phyloP scores from a whole-genome alignment of 495 filamentous ascomycete species.

The Xylaria longipes region DNA sequence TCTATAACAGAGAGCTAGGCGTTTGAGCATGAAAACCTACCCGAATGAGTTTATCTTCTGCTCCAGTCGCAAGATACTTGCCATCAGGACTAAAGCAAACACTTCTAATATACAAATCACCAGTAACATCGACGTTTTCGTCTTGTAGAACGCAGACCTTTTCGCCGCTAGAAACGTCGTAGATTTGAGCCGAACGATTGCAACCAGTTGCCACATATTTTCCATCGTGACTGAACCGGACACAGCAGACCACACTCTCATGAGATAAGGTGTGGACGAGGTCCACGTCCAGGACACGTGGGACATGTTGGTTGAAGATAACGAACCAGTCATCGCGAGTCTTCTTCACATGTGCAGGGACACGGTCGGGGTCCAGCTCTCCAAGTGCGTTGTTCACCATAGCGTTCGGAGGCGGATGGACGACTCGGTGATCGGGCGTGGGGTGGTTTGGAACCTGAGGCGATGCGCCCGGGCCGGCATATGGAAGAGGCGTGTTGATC shows the following conservation, averaged over 20 bases:
- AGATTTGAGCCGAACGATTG: conserved; percentile 89
- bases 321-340: conserved; percentile 86
- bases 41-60: conserved; percentile 89
- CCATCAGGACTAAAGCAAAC: conserved; percentile 94
- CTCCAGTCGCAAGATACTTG: conserved; percentile 85
- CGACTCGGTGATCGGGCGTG: conserved; percentile 63
- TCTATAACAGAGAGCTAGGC: conserved; percentile 13
- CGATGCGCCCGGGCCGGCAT: conserved; percentile 81
- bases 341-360: conserved; percentile 84
- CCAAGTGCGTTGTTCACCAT: conserved; percentile 75
- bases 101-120: conserved; percentile 88
- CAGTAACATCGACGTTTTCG: conserved; percentile 80
- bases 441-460: conserved; percentile 81
- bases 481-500: conserved; percentile 80
- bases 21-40: conserved; percentile 56
- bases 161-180: conserved; percentile 79
- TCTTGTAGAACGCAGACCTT: conserved; percentile 82
- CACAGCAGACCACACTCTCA: conserved; percentile 90
- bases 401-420: conserved; percentile 55
- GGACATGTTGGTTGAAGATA: conserved; percentile 85
- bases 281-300: conserved; percentile 83
- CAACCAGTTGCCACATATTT: conserved; percentile 90
- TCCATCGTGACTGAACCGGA: conserved; percentile 86
- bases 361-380: conserved; percentile 83
- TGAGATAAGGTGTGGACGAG: conserved; percentile 85